Evolutionary conservation across 163 green algal species (phyloP).

Genomic region (Chlorella variabilis): DNA sequence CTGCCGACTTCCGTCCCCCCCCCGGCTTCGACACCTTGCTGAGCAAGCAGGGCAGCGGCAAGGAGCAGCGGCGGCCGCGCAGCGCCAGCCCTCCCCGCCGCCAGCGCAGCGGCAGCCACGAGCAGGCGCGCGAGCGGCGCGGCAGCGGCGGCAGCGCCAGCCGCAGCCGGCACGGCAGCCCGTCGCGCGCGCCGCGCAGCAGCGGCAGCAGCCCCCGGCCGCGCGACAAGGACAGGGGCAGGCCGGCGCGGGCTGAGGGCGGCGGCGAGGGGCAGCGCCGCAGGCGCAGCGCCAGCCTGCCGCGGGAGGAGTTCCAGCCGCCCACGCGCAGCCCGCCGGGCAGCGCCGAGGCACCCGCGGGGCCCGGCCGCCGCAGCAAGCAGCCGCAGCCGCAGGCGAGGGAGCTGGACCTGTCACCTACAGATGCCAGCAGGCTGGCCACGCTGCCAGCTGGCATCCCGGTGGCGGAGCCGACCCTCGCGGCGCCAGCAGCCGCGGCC

Average conservation of each 20-base stretch:
- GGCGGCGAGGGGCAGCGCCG: neutral
- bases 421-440: neutral
- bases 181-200: neutral
- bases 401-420: no score
- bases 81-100: constrained; percentile 2
- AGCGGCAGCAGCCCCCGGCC: constrained; percentile 5
- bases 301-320: neutral
- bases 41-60: neutral
- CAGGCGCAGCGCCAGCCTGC: constrained; percentile 9
- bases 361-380: neutral
- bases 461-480: neutral
- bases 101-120: neutral
- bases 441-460: neutral
- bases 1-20: neutral
- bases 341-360: neutral
- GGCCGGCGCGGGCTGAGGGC: neutral
- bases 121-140: neutral
- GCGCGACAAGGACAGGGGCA: neutral
- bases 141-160: constrained; percentile 4
- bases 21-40: constrained; percentile 15
- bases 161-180: constrained; percentile 16
- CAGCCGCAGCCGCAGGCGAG: no score
- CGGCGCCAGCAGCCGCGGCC: neutral
- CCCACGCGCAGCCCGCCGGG: neutral
- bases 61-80: neutral